Evolutionary conservation across 2,329 filamentous ascomycete genomes (phyloP).

Genomic region (Fusarium tupiense): DNA sequence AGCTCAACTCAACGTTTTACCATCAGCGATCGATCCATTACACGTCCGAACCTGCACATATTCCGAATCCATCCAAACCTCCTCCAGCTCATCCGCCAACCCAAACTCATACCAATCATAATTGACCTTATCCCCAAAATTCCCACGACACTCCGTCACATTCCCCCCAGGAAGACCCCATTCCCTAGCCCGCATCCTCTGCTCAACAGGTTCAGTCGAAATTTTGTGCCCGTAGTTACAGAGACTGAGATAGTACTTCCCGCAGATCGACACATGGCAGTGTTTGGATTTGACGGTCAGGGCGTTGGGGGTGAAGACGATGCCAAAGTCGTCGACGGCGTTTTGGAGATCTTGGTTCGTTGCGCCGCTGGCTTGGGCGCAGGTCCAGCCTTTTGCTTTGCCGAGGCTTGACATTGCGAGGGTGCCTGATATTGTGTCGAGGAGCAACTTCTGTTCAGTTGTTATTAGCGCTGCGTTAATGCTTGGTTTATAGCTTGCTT

Average conservation of each 20-base stretch:
- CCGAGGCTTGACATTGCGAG: not conserved
- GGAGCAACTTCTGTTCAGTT: not conserved
- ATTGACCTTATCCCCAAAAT: not conserved
- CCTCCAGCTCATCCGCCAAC: not conserved
- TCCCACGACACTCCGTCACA: not conserved
- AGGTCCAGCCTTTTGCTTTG: not conserved
- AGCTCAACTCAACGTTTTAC: not conserved
- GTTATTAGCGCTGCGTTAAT: not conserved
- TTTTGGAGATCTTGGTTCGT: not conserved
- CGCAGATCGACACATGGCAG: not conserved
- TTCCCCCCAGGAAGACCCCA: not conserved
- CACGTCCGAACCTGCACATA: too few relatives aligned
- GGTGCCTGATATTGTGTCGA: not conserved
- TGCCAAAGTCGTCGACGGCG: not conserved
- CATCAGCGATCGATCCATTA: too few relatives aligned
- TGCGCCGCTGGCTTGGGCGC: not conserved
- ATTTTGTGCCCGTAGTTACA: not conserved
- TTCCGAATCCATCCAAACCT: too few relatives aligned
- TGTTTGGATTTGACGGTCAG: not conserved
- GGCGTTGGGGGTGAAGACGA: not conserved
- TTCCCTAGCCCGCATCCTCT: not conserved
- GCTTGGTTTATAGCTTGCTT: not conserved
- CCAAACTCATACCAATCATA: not conserved
- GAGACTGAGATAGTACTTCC: not conserved
- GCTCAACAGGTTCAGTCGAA: not conserved